Evolutionary conservation across 768 basidiomycete genomes (phyloP), one percentile per base, ranked within the genome.

Genomic region (Phanerochaete carnosa): DNA sequence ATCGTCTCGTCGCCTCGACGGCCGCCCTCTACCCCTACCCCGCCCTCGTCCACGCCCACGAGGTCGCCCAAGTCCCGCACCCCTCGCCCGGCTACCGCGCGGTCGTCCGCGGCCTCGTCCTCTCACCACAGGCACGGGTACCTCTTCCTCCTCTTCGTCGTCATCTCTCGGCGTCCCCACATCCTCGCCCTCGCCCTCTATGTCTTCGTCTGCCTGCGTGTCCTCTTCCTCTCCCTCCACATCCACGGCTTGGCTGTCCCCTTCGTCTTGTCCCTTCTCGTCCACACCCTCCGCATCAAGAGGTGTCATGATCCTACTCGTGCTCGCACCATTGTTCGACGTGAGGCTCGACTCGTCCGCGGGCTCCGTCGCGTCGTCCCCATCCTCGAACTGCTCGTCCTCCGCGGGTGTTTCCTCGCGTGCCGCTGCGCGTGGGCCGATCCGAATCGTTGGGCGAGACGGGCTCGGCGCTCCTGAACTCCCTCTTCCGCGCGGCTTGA

Each of bases 241-340:
- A 29, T 37, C 63, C 45, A 51, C 51, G 23, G 51, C 50, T 29
- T 56, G 35, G 30, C 28, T 45, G 43, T 51, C 56, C 58, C 47
- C 62, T 6, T 43, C 75, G 66, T 16, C 68, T 76, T 1, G 74
- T 78, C 2, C 64, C 77, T 25, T 76, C 78, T 29, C 59, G 64
- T 11, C 72, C 73, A 33, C 67, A 75, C 28, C 74, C 73, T 28
- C 69, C 65, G n/a, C 68, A 68, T 19, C 57, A 68, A 53, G 73
- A 62, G 13, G 45, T 46, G 16, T 64, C 57, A 52, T 56, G 46
- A 16, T 57, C 54, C 52, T 56, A 60, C 54, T 65, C 60, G 28
- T 62, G 45, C 45, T 51, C 28, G 54, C 62, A n/a, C 45, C 66
- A n/a, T 66, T 69, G 28, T 68, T 69, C 28, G 68, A 68, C 33